These are phyloP conservation scores for Prunus campanulata DNA, from an alignment of 306 rosid species.

Conservation along the genomic window DNA sequence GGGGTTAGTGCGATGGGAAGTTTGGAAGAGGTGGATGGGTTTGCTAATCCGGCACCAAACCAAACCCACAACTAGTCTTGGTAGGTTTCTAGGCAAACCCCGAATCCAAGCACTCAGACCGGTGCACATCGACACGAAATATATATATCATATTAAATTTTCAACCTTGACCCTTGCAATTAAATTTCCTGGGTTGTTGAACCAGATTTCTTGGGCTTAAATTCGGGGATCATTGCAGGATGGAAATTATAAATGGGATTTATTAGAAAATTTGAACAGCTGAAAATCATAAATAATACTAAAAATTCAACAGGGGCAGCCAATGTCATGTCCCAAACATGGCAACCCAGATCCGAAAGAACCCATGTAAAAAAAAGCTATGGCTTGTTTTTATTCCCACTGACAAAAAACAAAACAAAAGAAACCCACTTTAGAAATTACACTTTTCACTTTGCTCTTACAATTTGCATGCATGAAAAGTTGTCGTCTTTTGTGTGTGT, in stretches of 20 bases:
- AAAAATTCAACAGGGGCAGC: not conserved
- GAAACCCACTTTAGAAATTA: not conserved
- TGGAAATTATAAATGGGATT: not conserved
- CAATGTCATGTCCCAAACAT: not conserved
- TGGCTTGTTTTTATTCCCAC: not conserved
- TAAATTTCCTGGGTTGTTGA: conserved; percentile 3
- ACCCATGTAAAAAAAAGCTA: not conserved
- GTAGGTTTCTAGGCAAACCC: too few relatives aligned
- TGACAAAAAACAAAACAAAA: not conserved
- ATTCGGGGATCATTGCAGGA: not conserved
- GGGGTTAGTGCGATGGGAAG: too few relatives aligned
- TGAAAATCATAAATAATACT: not conserved
- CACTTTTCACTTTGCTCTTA: not conserved
- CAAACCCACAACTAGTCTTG: too few relatives aligned
- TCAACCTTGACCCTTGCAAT: not conserved
- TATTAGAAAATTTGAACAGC: not conserved
- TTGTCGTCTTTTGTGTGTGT: too few relatives aligned
- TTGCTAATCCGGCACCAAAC: too few relatives aligned
- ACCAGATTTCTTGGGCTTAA: not conserved
- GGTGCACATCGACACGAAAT: too few relatives aligned
- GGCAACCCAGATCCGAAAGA: not conserved
- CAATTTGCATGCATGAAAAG: not conserved
- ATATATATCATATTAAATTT: not conserved
- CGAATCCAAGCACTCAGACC: too few relatives aligned
- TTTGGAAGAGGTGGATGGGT: too few relatives aligned